Percentiles rank a stretch among this genome's conserved stretches.
Evolutionary conservation across 2,329 filamentous ascomycete genomes (phyloP).

Genomic region (Alternaria sp.): DNA sequence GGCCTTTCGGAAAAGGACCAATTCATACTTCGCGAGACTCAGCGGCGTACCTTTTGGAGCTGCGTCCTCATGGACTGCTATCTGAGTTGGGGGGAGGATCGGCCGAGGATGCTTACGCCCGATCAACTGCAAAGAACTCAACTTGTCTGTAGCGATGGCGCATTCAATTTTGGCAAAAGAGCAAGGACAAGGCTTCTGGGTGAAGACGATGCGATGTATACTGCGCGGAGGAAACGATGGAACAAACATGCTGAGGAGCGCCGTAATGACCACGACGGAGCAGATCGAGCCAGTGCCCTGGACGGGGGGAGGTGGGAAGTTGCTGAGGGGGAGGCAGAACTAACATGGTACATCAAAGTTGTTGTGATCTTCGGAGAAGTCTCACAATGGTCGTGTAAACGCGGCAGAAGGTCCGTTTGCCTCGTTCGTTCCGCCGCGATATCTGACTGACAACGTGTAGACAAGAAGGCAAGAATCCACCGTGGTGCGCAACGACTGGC

Average conservation of each 20-base stretch:
- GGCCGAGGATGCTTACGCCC: conserved; percentile 64
- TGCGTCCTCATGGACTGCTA: conserved; percentile 76
- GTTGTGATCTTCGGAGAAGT: conserved; percentile 62
- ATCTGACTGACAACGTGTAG: conserved; percentile 16
- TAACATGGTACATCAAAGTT: conserved; percentile 60
- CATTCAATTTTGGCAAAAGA: conserved; percentile 67
- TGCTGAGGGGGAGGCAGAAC: conserved; percentile 55
- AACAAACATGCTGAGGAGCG: conserved; percentile 1
- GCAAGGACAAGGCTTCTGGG: conserved; percentile 52
- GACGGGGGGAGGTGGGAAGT: conserved; percentile 60
- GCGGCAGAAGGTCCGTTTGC: conserved; percentile 57
- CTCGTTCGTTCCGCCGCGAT: neutral
- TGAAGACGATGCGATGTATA: conserved; percentile 23
- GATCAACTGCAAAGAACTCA: conserved; percentile 66
- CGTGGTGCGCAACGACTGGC: conserved; percentile 64
- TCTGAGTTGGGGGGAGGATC: conserved; percentile 68
- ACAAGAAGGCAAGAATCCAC: conserved; percentile 56
- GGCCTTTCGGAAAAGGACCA: conserved; percentile 42
- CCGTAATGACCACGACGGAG: neutral
- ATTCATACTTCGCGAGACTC: conserved; percentile 67
- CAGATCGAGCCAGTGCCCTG: neutral
- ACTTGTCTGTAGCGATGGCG: conserved; percentile 70
- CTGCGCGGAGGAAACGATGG: conserved; percentile 15
- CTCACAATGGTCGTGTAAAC: conserved; percentile 65
- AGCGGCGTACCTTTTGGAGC: conserved; percentile 75